A percentile compares a stretch with the other conserved stretches of the same genome.
Evolutionary conservation across 108 stramenopile species (phyloP).

Genomic region (Ochromonas danica): DNA sequence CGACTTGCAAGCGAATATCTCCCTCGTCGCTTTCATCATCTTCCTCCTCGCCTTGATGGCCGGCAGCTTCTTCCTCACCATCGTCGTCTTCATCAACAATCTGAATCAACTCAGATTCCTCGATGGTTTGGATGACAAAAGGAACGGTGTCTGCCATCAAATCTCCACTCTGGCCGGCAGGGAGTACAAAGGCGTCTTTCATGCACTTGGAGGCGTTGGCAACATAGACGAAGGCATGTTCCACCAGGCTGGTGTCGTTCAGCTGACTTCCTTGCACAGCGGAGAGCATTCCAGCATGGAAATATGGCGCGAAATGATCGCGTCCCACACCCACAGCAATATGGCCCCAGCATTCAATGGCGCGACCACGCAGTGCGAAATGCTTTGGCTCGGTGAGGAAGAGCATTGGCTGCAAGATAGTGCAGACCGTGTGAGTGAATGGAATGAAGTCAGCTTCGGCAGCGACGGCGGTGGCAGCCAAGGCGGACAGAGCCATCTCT

Average conservation of each 20-base stretch:
- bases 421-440: conserved; percentile 49
- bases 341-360: conserved; percentile 98
- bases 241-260: conserved; percentile 71
- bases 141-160: no score
- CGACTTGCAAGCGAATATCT: conserved; percentile 71
- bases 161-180: no score
- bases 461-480: conserved; percentile 92
- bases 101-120: conserved; percentile 11
- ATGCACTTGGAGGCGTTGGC: conserved; percentile 62
- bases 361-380: conserved; percentile 82
- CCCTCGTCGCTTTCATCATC: conserved; percentile 77
- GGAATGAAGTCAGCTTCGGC: conserved; percentile 93
- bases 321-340: conserved; percentile 92
- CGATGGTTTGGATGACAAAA: no score
- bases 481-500: conserved; percentile 94
- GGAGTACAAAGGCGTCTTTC: conserved; percentile 90
- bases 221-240: conserved; percentile 32
- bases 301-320: conserved; percentile 89
- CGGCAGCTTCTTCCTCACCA: conserved; percentile 42
- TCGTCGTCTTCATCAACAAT: conserved; percentile 49
- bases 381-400: conserved; percentile 68
- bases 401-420: conserved; percentile 57
- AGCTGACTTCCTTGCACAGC: conserved; percentile 20
- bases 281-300: conserved; percentile 79
- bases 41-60: conserved; percentile 12